Percentiles rank a stretch among this genome's conserved stretches.
These are phyloP conservation scores for Hevea brasiliensis DNA, from an alignment of 345 rosid species.

Conservation along the genomic window DNA sequence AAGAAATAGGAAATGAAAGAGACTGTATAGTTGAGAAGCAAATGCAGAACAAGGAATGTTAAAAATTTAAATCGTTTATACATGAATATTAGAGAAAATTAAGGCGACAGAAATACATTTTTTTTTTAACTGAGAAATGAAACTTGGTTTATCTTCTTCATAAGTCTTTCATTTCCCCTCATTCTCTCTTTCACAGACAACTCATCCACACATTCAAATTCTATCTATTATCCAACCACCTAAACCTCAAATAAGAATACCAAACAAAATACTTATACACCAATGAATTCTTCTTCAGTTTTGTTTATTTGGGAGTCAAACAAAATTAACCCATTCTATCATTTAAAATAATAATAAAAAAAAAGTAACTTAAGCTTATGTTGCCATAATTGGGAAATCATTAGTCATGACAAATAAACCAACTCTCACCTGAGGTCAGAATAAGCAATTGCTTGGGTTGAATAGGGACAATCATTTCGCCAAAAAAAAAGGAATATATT, in stretches of 20 bases:
- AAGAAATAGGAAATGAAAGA: neutral
- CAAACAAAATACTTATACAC: neutral
- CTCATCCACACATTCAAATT: neutral
- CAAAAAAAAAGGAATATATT: too few species aligned
- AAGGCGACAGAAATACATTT: neutral
- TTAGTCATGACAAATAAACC: too few species aligned
- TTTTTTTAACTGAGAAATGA: too few species aligned
- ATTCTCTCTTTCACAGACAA: neutral
- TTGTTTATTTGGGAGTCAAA: too few species aligned
- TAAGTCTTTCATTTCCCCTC: too few species aligned
- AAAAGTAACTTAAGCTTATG: too few species aligned
- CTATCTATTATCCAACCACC: neutral
- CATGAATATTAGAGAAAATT: neutral
- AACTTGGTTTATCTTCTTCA: neutral
- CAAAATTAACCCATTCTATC: too few species aligned
- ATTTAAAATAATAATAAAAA: too few species aligned
- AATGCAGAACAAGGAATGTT: neutral
- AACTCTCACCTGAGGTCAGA: too few species aligned
- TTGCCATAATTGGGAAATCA: too few species aligned
- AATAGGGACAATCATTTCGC: too few species aligned
- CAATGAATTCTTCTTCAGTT: neutral
- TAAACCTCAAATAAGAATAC: neutral
- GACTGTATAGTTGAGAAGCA: neutral
- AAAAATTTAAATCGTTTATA: neutral
- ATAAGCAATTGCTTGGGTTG: too few species aligned